These are phyloP conservation scores for Quercus phellos DNA, from an alignment of 331 rosid species.

Conservation along the genomic window DNA sequence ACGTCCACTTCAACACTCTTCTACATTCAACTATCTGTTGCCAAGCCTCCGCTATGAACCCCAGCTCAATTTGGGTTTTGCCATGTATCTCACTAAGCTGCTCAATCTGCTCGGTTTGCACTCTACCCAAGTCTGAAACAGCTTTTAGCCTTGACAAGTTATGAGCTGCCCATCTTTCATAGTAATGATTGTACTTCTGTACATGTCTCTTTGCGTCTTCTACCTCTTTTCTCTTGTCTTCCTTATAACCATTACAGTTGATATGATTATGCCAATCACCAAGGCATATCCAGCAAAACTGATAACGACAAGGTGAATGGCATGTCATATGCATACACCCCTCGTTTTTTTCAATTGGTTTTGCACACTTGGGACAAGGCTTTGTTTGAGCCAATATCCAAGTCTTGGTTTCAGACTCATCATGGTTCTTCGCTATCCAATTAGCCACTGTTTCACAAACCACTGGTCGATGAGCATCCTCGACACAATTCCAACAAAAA, in stretches of 20 bases:
- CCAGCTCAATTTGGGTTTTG: not conserved
- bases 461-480: constrained; percentile 68
- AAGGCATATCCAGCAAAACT: constrained; percentile 72
- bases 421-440: constrained; percentile 45
- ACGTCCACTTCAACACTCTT: not conserved
- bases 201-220: constrained; percentile 36
- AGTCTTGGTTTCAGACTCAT: constrained; percentile 37
- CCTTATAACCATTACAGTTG: constrained; percentile 35
- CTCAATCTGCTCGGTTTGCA: constrained; percentile 18
- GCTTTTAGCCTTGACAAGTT: constrained; percentile 51
- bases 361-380: constrained; percentile 55
- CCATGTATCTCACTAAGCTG: not conserved
- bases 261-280: constrained; percentile 25
- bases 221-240: constrained; percentile 26
- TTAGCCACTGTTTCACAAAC: constrained; percentile 52
- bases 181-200: constrained; percentile 49
- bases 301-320: constrained; percentile 47
- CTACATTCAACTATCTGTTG: not conserved
- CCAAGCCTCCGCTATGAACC: not conserved
- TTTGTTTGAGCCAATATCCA: constrained; percentile 66
- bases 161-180: constrained; percentile 58
- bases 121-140: constrained; percentile 26
- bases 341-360: constrained; percentile 50
- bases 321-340: constrained; percentile 57
- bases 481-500: constrained; percentile 40